These are phyloP conservation scores for Cladosporium velox DNA, from an alignment of 2,329 filamentous ascomycete genomes.

Conservation along the genomic window DNA sequence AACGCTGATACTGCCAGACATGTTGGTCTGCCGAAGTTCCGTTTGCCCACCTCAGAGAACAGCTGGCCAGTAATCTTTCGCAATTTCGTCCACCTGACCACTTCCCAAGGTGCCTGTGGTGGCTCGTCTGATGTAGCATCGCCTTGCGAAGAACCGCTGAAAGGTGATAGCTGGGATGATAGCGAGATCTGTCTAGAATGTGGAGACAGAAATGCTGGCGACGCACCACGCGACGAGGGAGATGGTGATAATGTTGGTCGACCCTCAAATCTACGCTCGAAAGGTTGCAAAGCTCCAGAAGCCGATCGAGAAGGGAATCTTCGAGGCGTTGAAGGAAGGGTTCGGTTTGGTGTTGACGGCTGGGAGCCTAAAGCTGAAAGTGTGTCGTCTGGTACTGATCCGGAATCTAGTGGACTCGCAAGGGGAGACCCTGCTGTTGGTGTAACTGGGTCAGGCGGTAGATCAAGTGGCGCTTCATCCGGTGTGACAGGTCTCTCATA, in stretches of 20 bases:
- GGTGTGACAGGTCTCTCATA: constrained; percentile 15
- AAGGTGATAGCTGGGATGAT: constrained; percentile 56
- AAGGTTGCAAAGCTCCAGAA: constrained; percentile 83
- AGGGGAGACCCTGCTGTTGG: constrained; percentile 35
- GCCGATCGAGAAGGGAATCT: constrained; percentile 68
- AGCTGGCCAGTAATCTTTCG: constrained; percentile 85
- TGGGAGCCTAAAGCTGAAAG: constrained; percentile 72
- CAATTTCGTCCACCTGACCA: constrained; percentile 92
- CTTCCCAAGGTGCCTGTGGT: constrained; percentile 86
- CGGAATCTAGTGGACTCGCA: constrained; percentile 69
- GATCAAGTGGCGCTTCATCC: constrained; percentile 13
- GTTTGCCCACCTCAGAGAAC: constrained; percentile 88
- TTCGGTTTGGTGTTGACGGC: constrained; percentile 69
- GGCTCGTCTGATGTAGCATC: constrained; percentile 42
- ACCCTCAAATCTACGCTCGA: constrained; percentile 92
- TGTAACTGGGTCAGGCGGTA: constrained; percentile 22
- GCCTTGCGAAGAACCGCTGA: constrained; percentile 66
- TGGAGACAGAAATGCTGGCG: constrained; percentile 72
- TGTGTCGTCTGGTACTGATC: constrained; percentile 79
- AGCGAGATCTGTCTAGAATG: constrained; percentile 69
- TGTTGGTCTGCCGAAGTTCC: constrained; percentile 89
- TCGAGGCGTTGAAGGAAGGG: constrained; percentile 61
- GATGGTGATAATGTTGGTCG: constrained; percentile 68
- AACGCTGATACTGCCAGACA: constrained; percentile 85
- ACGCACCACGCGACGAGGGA: constrained; percentile 67